Conservation (phyloP, 805 yeast genomes). For the Sungouiozyma intestinalis region DNA sequence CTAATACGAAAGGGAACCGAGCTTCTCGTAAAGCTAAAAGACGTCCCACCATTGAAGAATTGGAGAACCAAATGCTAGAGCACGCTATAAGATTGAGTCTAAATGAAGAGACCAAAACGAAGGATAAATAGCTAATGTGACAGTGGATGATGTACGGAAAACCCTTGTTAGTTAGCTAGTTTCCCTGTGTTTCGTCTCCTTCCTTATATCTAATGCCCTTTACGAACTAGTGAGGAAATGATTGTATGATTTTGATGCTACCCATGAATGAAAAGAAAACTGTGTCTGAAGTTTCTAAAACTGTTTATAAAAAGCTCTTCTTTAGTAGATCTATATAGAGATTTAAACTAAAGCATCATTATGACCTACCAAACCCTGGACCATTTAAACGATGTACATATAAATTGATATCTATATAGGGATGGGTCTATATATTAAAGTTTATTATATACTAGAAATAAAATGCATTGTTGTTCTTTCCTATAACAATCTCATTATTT, state of each 20-base stretch:
- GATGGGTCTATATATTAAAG: background rate
- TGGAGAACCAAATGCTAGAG: slow-evolving; percentile 72
- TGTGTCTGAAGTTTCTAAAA: no score
- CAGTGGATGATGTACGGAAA: no score
- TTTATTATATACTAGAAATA: background rate
- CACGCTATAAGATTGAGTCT: slow-evolving; percentile 72
- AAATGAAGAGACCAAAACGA: slow-evolving; percentile 33
- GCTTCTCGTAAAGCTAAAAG: background rate
- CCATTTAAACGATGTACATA: background rate
- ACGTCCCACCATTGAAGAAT: slow-evolving; percentile 23
- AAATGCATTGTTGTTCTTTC: background rate
- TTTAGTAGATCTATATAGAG: no score
- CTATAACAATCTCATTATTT: slow-evolving; percentile 38
- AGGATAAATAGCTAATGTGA: slow-evolving; percentile 3
- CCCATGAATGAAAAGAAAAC: no score
- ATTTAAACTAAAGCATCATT: no score
- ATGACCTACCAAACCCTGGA: background rate
- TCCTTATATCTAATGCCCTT: background rate
- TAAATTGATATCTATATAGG: background rate
- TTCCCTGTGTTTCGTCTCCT: no score
- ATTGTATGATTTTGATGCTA: background rate
- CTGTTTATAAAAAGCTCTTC: no score
- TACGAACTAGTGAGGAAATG: background rate
- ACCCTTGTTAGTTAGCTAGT: no score
- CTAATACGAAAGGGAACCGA: slow-evolving; percentile 7